phyloP scores from a whole-genome alignment of 495 filamentous ascomycete species.

The Lasiosphaeria miniovina region DNA sequence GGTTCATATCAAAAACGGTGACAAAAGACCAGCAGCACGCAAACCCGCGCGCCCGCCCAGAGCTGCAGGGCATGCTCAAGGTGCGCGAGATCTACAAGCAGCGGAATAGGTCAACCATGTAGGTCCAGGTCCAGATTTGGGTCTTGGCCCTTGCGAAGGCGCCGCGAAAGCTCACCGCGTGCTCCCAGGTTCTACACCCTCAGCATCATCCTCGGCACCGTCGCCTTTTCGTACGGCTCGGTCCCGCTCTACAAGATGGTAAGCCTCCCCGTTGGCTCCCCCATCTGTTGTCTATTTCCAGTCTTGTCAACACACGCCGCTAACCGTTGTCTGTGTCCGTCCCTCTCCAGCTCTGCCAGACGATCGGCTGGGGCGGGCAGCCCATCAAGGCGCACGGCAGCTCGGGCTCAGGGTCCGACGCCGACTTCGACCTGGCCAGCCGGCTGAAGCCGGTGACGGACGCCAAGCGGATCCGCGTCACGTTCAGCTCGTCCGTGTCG shows the following conservation, averaged over 20 bases:
- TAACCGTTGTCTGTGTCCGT: slow-evolving; percentile 36
- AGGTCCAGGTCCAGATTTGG: slow-evolving; percentile 20
- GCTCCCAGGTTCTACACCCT: slow-evolving; percentile 70
- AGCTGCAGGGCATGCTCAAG: slow-evolving; percentile 50
- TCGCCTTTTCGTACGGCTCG: slow-evolving; percentile 89
- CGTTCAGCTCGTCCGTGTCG: slow-evolving; percentile 92
- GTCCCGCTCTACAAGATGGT: slow-evolving; percentile 99
- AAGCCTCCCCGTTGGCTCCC: slow-evolving; percentile 5
- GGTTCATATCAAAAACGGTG: slow-evolving; percentile 24
- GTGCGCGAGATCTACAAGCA: slow-evolving; percentile 53
- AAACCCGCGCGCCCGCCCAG: slow-evolving; percentile 13
- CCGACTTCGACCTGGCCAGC: slow-evolving; percentile 55
- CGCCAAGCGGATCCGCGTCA: slow-evolving; percentile 85
- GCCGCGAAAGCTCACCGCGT: neutral
- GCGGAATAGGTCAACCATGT: slow-evolving; percentile 60
- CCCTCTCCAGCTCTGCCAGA: slow-evolving; percentile 95
- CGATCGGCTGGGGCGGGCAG: slow-evolving; percentile 92
- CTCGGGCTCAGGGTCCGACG: slow-evolving; percentile 21
- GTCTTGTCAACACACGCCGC: neutral
- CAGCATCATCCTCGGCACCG: slow-evolving; percentile 83
- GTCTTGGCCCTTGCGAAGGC: neutral
- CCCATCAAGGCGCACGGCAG: slow-evolving; percentile 76
- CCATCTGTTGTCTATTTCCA: neutral
- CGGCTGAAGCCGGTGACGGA: slow-evolving; percentile 76
- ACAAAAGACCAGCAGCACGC: slow-evolving; percentile 16